These are phyloP conservation scores for Rickenella mellea DNA, from an alignment of 768 basidiomycete genomes.

Conservation along the genomic window DNA sequence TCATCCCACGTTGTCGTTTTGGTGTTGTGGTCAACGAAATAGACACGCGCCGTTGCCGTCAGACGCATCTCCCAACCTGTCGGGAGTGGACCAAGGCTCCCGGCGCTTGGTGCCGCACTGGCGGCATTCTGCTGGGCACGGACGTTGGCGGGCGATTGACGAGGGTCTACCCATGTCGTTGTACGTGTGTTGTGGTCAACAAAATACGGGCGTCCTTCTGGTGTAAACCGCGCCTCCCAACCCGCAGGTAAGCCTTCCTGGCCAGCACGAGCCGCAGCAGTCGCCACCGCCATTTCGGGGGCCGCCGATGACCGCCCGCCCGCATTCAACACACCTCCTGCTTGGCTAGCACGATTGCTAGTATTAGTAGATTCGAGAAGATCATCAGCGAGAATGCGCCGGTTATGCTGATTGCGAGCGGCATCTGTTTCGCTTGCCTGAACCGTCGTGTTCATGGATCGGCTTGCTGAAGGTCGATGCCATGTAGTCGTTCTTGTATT, in stretches of 20 bases:
- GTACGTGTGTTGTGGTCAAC: constrained; percentile 99
- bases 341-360: constrained; percentile 18
- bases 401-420: constrained; percentile 78
- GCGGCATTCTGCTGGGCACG: not conserved
- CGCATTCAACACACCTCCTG: constrained; percentile 24
- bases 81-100: constrained; percentile 83
- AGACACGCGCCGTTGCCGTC: constrained; percentile 94
- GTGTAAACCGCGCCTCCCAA: constrained; percentile 98
- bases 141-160: constrained; percentile 31
- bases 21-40: constrained; percentile 99
- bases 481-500: constrained; percentile 96
- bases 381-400: constrained; percentile 77
- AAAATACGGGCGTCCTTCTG: constrained; percentile 96
- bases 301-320: constrained; percentile 28
- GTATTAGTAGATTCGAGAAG: constrained; percentile 65
- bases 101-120: not conserved
- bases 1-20: constrained; percentile 99
- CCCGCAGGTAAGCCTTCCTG: constrained; percentile 73
- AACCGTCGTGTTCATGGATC: constrained; percentile 57
- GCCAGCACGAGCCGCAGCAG: constrained; percentile 65
- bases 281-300: constrained; percentile 28
- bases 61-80: constrained; percentile 99
- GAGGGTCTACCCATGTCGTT: constrained; percentile 99
- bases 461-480: constrained; percentile 82
- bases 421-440: constrained; percentile 77